These are phyloP conservation scores for Polyporus arcularius DNA, from an alignment of 768 basidiomycete species.

Conservation along the genomic window DNA sequence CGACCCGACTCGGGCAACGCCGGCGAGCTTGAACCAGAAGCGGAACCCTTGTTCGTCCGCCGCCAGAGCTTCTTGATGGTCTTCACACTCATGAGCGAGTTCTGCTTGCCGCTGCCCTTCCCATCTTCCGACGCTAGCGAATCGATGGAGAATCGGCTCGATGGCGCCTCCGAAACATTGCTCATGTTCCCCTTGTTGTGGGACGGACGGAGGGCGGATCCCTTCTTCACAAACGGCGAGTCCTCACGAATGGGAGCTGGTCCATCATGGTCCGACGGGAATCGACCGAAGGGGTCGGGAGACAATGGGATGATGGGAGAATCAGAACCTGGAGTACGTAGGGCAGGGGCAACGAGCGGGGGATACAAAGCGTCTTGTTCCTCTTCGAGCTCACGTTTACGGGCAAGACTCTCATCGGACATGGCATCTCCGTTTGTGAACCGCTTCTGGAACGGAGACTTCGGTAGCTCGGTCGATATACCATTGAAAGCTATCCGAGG, in stretches of 20 bases:
- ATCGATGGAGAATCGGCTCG: constrained; percentile 66
- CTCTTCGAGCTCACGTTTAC: constrained; percentile 42
- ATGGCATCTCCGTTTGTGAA: constrained; percentile 41
- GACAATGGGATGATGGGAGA: constrained; percentile 81
- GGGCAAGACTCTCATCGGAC: constrained; percentile 44
- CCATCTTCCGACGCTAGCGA: constrained; percentile 15
- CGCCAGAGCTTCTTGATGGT: constrained; percentile 78
- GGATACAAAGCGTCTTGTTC: constrained; percentile 48
- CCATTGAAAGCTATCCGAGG: constrained; percentile 71
- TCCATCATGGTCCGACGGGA: constrained; percentile 45
- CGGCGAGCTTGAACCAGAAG: constrained; percentile 16
- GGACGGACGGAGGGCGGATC: not conserved
- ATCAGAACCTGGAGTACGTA: constrained; percentile 22
- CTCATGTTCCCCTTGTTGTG: constrained; percentile 13
- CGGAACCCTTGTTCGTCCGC: constrained; percentile 54
- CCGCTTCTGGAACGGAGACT: constrained; percentile 34
- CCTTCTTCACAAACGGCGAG: constrained; percentile 2
- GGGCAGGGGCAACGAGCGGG: constrained; percentile 34
- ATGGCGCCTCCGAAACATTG: constrained; percentile 25
- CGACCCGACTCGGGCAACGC: constrained; percentile 24
- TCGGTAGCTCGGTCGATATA: constrained; percentile 60
- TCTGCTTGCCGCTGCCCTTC: constrained; percentile 24
- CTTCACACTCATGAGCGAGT: constrained; percentile 69
- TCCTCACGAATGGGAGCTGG: constrained; percentile 16
- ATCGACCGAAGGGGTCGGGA: constrained; percentile 80